Evolutionary conservation across 2,329 filamentous ascomycete species (phyloP), one percentile per base, ranked within the genome.

Genomic region (Fusarium palustre): DNA sequence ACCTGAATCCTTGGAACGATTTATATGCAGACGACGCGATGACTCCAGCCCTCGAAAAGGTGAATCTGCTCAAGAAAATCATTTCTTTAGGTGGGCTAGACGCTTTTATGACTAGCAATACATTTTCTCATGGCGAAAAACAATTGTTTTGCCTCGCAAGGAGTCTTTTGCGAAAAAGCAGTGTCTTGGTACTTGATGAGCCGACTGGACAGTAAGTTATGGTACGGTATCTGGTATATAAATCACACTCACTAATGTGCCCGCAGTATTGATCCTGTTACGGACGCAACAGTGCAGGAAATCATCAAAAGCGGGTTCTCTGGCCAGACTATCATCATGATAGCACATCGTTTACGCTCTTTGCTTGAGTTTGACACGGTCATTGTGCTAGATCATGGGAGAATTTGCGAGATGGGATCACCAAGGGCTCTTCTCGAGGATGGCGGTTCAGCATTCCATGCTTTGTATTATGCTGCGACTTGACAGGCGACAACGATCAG

Each of bases 131-230:
- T 12, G 50, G 50, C 12, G 39, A 45, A 13, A 54, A 13, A 13
- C 39, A 45, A 25, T 16, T 54, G 5, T 54, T 54, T n/a, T 54
- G 50, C 10, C 38, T 54, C 4, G 39, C 50, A 5, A 22, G 39
- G 34, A 54, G 39, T 24, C 30, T 54, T 5, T 5, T 45, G 5
- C 20, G 39, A 36, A 54, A 12, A 15, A 45, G 50, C 30, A 45
- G 16, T 7, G 45, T 54, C 5, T 16, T 54, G 3, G n/a, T 54
- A 4, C 50, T 45, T 1, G 39, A 54, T 13, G 50, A 54, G 12
- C 50, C 50, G 7, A 54, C 50, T 20, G 39, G 50, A 28, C 50
- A 45, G 50, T 45, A 36, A 54, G 50, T 18, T 16, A 18, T 18
- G 16, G 5, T 18, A 34, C 6, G 12, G 25, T 25, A 25, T 25